Evolutionary conservation across 345 rosid genomes (phyloP), one percentile per base, ranked within the genome.

Genomic region (Lepidium africanum): DNA sequence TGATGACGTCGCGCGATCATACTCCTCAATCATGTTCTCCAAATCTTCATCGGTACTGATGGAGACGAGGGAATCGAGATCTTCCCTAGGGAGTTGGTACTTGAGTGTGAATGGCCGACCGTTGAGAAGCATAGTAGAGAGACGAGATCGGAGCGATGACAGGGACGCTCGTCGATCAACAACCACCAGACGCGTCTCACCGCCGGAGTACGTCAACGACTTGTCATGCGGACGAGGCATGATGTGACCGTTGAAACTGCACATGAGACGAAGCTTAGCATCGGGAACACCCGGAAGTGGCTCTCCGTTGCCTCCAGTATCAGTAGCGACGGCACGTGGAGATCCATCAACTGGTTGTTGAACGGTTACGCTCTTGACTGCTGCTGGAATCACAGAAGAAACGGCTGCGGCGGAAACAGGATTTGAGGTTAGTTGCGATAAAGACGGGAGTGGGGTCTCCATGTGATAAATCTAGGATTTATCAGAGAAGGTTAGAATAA

Each of bases 171-270:
- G 78, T 32, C 91, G 93, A 72, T 91, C 93, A 7, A 86, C 72
- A 27, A 70, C 88, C 2, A 88, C 81, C 0, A 88, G 74, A 14
- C 88, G 87, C 3, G 88, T 88, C 66, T 87, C 89, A 2, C 96
- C 98, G 52, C 87, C 88, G 7, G 87, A 77, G 33, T 92, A 92
- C 73, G 85, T 80, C 59, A 92, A 82, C 12, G 89, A 72, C 65
- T 84, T 90, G 80, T 92, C 88, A 58, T 90, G 96, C 3, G 96
- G 96, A 12, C 98, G 93, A 67, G 96, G 96, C 77, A 92, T 81
- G 63, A 92, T 92, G 69, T 85, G 96, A 17, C 96, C 98, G 6
- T 89, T 90, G 37, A 75, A 88, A 78, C 96, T 88, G 73, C 96
- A 90, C 96, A 92, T 90, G 0, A 92, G 78, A n/a, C 93, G 88